These are phyloP conservation scores for Ammopiptanthus mongolicus DNA, from an alignment of 306 rosid genomes.

Conservation along the genomic window DNA sequence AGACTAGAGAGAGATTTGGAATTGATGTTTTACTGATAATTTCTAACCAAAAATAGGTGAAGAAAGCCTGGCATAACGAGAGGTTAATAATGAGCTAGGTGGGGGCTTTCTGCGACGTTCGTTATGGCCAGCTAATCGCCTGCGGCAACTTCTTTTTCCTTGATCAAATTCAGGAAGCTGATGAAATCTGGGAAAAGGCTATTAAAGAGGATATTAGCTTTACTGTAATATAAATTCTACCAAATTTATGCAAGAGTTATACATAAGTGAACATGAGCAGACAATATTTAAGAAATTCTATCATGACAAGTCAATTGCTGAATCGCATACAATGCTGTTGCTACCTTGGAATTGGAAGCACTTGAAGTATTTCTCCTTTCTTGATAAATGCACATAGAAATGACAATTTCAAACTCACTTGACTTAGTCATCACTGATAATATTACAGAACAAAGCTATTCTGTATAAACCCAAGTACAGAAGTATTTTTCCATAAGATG, in stretches of 20 bases:
- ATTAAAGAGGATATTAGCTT: constrained; percentile 29
- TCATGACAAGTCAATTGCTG: neutral
- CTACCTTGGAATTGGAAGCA: neutral
- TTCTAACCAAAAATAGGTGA: constrained; percentile 58
- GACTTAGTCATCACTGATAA: neutral
- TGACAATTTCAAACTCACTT: neutral
- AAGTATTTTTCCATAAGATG: neutral
- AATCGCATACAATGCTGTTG: neutral
- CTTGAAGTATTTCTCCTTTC: neutral
- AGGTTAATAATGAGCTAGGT: constrained; percentile 59
- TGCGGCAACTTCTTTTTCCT: constrained; percentile 92
- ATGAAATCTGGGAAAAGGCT: constrained; percentile 66
- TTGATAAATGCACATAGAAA: neutral
- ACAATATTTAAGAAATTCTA: neutral
- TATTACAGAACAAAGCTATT: neutral
- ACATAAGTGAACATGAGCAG: neutral
- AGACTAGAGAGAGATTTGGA: neutral
- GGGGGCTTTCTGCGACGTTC: constrained; percentile 95
- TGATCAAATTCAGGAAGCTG: constrained; percentile 90
- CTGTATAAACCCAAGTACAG: neutral
- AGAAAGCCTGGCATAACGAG: constrained; percentile 53
- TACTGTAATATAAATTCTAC: neutral
- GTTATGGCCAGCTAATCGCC: constrained; percentile 93
- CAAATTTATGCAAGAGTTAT: neutral
- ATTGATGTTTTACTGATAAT: constrained; percentile 14